phyloP scores from a whole-genome alignment of 495 filamentous ascomycete genomes.

The Filosporella fistucella region DNA sequence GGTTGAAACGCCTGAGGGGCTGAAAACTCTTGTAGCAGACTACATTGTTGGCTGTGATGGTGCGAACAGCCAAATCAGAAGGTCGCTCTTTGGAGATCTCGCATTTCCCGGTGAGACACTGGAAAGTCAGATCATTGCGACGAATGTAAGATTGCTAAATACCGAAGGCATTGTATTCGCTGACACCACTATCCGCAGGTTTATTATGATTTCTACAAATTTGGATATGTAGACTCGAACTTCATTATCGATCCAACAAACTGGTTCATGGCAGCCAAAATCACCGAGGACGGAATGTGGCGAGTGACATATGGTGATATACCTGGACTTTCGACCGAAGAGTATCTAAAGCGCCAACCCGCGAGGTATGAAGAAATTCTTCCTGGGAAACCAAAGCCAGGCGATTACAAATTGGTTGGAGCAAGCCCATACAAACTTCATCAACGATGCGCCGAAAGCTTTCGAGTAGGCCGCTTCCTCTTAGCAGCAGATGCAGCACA shows the following conservation, averaged over 20 bases:
- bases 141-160: constrained; percentile 41
- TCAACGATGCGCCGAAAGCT: constrained; percentile 51
- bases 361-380: constrained; percentile 49
- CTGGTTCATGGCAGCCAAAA: constrained; percentile 57
- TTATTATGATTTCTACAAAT: constrained; percentile 53
- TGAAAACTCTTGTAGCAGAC: constrained; percentile 31
- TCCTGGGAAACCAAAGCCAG: constrained; percentile 53
- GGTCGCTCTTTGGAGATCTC: constrained; percentile 45
- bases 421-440: constrained; percentile 58
- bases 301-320: constrained; percentile 56
- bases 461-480: constrained; percentile 51
- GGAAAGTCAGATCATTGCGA: constrained; percentile 55
- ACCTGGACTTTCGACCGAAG: constrained; percentile 43
- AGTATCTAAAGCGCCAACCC: constrained; percentile 49
- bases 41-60: constrained; percentile 58
- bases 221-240: constrained; percentile 50
- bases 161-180: too few relatives aligned
- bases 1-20: constrained; percentile 39
- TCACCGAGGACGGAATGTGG: constrained; percentile 54
- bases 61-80: constrained; percentile 48
- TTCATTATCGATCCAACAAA: constrained; percentile 56
- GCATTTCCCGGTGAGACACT: constrained; percentile 53
- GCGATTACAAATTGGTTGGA: constrained; percentile 48
- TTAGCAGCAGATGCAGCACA: constrained; percentile 59
- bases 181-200: constrained; percentile 34